Evolutionary conservation across 768 basidiomycete species (phyloP), one percentile per base, ranked within the genome.

Genomic region (Amyloporia xantha): DNA sequence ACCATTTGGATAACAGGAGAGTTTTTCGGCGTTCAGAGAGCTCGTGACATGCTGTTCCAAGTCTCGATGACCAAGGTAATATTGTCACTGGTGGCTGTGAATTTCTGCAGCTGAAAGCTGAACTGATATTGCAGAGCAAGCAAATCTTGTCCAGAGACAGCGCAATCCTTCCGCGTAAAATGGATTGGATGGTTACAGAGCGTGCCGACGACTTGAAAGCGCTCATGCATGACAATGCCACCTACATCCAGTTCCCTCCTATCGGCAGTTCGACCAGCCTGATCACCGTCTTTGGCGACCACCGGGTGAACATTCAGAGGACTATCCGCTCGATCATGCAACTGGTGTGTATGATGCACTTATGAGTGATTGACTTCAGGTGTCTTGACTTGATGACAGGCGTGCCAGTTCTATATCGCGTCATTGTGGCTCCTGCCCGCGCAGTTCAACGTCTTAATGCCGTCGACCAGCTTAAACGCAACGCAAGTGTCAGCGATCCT

Each of bases 181-280:
- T 99, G 53, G 95, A 99, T 61, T 97, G 95, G 94, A 86, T 99
- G 81, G 81, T 96, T 47, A 90, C 88, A n/a, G 91, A 99, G 66
- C 83, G 89, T n/a, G 73, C 86, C 10, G 94, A 97, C 24, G 95
- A 98, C 54, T 72, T 99, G 60, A 91, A 84, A 67, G 75, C 82
- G 4, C 79, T 93, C 62, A 97, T 96, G 93, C 82, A 79, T 57
- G 95, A 99, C 71, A 97, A 97, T 54, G 92, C 91, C 5, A 95
- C 94, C 4, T 97, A 87, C 63, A 87, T 99, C 54, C 87, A 92
- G 60, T 90, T 96, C 58, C 93, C 95, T 11, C 77, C 90, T 27
- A 80, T 97, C 27, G 95, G 95, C 19, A 90, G 89, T 54, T 91
- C 91, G 25, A 91, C 89, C 19, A 95, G 91, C 64, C 68, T 96